Base-by-base conservation (phyloP, 2,329 filamentous ascomycete genomes). In the Neofusicoccum umdonicola region DNA sequence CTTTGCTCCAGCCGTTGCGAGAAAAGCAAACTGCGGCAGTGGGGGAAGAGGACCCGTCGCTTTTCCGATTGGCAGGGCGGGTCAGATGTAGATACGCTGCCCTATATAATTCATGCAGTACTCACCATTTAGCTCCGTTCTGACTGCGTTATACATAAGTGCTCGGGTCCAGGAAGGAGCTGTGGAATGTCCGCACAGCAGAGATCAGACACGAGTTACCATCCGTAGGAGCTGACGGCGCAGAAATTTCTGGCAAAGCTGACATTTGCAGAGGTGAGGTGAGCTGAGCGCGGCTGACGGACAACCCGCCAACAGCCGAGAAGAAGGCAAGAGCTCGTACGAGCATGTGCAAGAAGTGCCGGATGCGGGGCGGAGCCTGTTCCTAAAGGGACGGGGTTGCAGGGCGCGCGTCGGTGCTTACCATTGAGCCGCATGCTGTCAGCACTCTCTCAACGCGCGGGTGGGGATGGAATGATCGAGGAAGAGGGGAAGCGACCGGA, bases 381-480 rank as follows among this genome's bases (percentile, higher is more conserved):
- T n/a, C 34, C 31, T 5, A 39, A 52, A 19, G 13, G 22, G 45
- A 48, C 13, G 17, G 45, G 27, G 4, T 6, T 39, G 37, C 37
- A 39, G 37, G 8, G 13, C 8, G 13, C 11, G 27, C 27, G 27
- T 51, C 48, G 50, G 31, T 52, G 50, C 31, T 52, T 52, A 37
- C 50, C 50, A 37, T 52, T 52, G 50, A 52, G 50, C 50, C 50
- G 50, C 50, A 52, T 17, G 50, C 50, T 39, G 50, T 37, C 50
- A 52, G 34, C 50, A 37, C 12, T n/a, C n/a, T 50, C 47, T 27
- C 48, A n/a, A 9, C 12, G 13, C 13, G 22, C 22, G 48, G 27
- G 27, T 31, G 27, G 27, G 27, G 27, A 31, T 31, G 27, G 27
- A 31, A 5, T 31, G 27, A 31, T 31, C 6, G 27, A 31, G 6